Base-by-base conservation (phyloP, 768 basidiomycete genomes). In the Dentipellis sp. region DNA sequence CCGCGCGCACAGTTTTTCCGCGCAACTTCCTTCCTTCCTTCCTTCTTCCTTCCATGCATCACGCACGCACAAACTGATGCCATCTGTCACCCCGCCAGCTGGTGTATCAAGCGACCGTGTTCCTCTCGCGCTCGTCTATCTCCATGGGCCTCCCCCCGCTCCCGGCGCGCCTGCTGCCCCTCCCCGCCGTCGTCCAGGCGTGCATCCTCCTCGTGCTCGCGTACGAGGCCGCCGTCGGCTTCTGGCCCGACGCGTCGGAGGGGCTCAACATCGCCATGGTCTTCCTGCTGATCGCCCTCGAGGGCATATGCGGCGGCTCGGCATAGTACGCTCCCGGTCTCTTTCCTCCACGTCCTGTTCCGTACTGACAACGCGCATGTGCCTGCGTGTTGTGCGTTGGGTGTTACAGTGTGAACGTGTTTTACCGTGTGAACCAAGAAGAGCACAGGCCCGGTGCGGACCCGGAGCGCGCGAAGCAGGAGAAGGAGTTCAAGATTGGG, bases 261-360 rank as follows among this genome's bases (percentile, higher is more conserved):
- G 73, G 72, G 16, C 53, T 75, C 42, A 83, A 77, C 57, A 81
- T 92, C 59, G 63, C 75, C 14, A 64, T 84, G 19, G 86, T 91
- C 2, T 90, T 93, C 65, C 38, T 81, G 10, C 77, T 97, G 48
- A 84, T 99, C 63, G 83, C 87, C 59, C 58, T 91, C 8, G 95
- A 99, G 68, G 95, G 95, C 2, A 75, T 97, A 46, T 95, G 92
- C 60, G 95, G 95, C 34, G 95, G 95, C 4, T 75, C 88, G 10
- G 92, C 91, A 14, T 97, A 97, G 91, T 91, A 64, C 67, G 88
- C 76, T n/a, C 29, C 52, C 49, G 56, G 50, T 59, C 46, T 19
- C 57, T 56, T 57, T 59, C 47, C 59, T 68, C 29, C 57, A 60
- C 60, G 29, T 64, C 63, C 54, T 62, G 58, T 39, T 54, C 12